Conservation (phyloP, 148 eudicot genomes). For the Arbutus unedo region DNA sequence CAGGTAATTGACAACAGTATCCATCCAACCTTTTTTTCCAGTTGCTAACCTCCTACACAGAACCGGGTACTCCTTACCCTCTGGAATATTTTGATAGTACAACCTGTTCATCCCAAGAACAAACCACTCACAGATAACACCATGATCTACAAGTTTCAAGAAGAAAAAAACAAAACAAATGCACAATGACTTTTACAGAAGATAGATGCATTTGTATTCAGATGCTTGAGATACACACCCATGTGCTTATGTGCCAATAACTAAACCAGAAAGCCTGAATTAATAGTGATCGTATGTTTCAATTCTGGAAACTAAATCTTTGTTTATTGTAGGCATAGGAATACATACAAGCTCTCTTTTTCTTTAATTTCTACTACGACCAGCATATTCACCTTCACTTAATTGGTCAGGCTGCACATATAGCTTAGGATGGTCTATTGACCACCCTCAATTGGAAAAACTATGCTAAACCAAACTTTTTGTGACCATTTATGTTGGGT, state of each 20-base stretch:
- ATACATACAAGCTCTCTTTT: not conserved
- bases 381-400: not conserved
- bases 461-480: not conserved
- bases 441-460: not conserved
- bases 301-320: not conserved
- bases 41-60: slow-evolving; percentile 61
- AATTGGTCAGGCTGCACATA: not conserved
- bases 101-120: slow-evolving; percentile 47
- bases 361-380: not conserved
- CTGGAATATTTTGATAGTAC: slow-evolving; percentile 85
- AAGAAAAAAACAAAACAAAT: not conserved
- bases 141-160: not conserved
- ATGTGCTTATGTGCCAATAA: not conserved
- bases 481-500: not conserved
- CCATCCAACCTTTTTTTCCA: slow-evolving; percentile 40
- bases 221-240: not conserved
- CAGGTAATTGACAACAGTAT: slow-evolving; percentile 34
- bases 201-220: not conserved
- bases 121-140: not conserved
- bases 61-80: slow-evolving; percentile 88
- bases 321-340: not conserved
- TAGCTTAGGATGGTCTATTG: too few relatives aligned
- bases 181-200: not conserved
- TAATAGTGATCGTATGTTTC: not conserved
- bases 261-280: not conserved